Evolutionary conservation across 352 stramenopile species (phyloP), one percentile per base, ranked within the genome.

Genomic region (Phytophthora cryptogea): DNA sequence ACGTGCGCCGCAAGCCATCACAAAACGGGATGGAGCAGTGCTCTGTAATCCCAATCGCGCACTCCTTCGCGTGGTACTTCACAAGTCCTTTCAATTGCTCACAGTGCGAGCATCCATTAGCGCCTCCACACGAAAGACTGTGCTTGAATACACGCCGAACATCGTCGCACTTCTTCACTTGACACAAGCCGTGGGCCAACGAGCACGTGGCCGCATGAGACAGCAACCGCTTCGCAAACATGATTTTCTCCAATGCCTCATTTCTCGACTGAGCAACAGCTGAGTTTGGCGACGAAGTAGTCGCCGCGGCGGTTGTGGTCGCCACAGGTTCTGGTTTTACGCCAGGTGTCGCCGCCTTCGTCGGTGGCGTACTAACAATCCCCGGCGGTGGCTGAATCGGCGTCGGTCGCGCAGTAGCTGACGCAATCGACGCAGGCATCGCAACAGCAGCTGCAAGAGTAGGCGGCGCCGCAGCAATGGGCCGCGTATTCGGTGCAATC

Each of bases 91-190:
- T 89, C 13, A 95, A 46, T 54, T 95, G 86, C 28, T 91, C 81
- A 30, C 86, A 95, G 54, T 93, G 83, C 20, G 74, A 83, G 52
- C 86, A 94, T 23, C 78, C 76, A 23, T 84, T 79, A 8, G 77
- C 76, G 1, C 78, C 81, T 39, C 76, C 76, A 51, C 86, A 95
- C 2, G 83, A 90, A 17, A 78, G 68, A 28, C 83, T 95, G 66
- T 95, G 86, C 57, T 94, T 92, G 59, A 95, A 94, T 30, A 93
- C 83, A 2, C 83, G 84, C 5, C 86, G 79, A 23, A 95, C 84
- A 31, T 95, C 86, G 49, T 94, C 84, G 48, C 86, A 95, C 35
- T 92, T 90, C 45, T 91, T 94, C n/a, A 94, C 79, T 32, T 90
- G 78, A 45, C 86, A 95, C 26, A 83, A 45, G 7, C 84, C 81